phyloP scores from a whole-genome alignment of 2,329 filamentous ascomycete species.

The Fusarium decemcellulare region DNA sequence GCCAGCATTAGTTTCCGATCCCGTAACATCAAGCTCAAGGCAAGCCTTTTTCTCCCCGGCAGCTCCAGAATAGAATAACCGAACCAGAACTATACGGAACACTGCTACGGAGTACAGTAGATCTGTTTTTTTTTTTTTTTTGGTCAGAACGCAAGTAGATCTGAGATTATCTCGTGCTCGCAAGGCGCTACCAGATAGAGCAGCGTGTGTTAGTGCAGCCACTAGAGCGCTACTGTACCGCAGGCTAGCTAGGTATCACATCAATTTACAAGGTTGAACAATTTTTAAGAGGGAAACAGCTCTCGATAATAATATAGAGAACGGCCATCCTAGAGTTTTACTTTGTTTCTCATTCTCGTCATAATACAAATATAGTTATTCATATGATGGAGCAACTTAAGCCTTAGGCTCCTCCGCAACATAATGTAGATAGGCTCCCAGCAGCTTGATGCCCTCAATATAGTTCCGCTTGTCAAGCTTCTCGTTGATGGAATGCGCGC shows the following conservation, averaged over 20 bases:
- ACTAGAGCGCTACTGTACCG: too few relatives aligned
- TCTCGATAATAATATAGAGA: too few relatives aligned
- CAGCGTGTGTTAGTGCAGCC: too few relatives aligned
- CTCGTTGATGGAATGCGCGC: slow-evolving; percentile 98
- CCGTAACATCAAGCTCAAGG: too few relatives aligned
- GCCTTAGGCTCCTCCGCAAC: slow-evolving; percentile 86
- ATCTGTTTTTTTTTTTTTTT: too few relatives aligned
- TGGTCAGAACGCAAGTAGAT: background rate
- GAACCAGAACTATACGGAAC: background rate
- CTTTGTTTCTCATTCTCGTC: slow-evolving; percentile 13
- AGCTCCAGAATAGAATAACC: background rate
- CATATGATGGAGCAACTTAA: slow-evolving; percentile 40
- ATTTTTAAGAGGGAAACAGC: background rate
- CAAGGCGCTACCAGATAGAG: too few relatives aligned
- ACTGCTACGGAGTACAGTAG: too few relatives aligned
- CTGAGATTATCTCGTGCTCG: background rate
- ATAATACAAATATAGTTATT: slow-evolving; percentile 29
- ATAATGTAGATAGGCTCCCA: slow-evolving; percentile 96
- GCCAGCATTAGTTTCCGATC: background rate
- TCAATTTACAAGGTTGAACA: background rate
- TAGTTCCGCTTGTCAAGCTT: slow-evolving; percentile 98
- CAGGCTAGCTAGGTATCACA: background rate
- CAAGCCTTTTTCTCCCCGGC: too few relatives aligned
- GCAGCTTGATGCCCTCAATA: slow-evolving; percentile 96
- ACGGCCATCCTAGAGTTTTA: too few relatives aligned